Percentiles rank a stretch among this genome's conserved stretches.
Evolutionary conservation across 148 eudicot genomes (phyloP).

Genomic region (Rhododendron simsii): DNA sequence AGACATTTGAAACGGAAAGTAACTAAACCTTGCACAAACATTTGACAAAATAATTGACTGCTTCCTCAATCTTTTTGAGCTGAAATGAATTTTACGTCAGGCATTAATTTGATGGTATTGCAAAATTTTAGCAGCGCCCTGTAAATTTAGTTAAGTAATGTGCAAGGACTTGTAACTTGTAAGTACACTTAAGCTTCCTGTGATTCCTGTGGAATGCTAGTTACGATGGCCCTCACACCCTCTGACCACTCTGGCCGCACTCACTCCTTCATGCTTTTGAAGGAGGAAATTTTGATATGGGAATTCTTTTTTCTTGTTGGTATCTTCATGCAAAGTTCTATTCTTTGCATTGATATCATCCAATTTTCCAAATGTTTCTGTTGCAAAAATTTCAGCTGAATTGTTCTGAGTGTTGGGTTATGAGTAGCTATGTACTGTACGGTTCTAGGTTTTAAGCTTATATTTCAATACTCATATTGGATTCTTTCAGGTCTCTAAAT

Average conservation of each 20-base stretch:
- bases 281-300: neutral
- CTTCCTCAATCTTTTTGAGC: neutral
- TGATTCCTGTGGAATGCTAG: neutral
- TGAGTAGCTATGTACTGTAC: neutral
- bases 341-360: neutral
- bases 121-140: neutral
- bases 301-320: neutral
- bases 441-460: neutral
- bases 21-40: neutral
- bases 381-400: neutral
- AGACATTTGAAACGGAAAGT: neutral
- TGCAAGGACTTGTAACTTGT: neutral
- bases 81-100: neutral
- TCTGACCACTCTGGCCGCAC: neutral
- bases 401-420: neutral
- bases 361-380: neutral
- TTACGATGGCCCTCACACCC: neutral
- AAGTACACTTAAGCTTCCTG: neutral
- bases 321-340: neutral
- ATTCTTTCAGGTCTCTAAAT: conserved; percentile 33
- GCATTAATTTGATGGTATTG: neutral
- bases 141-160: neutral
- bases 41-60: neutral
- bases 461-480: neutral
- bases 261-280: neutral